These are phyloP conservation scores for Dryas drummondii DNA, from an alignment of 306 rosid species.

Conservation along the genomic window DNA sequence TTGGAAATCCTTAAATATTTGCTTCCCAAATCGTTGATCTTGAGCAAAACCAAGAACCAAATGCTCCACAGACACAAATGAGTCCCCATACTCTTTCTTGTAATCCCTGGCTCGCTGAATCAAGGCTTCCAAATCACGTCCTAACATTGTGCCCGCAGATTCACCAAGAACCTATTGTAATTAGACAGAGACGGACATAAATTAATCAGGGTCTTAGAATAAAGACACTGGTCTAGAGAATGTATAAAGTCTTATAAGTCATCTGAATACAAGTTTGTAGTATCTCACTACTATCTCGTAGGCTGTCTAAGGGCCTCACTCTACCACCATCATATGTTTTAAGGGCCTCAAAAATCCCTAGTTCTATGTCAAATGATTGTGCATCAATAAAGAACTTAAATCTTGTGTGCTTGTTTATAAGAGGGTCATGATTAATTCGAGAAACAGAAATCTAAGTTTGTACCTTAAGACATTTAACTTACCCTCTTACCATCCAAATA, in stretches of 20 bases:
- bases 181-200: slow-evolving; percentile 19
- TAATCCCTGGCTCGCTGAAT: slow-evolving; percentile 83
- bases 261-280: slow-evolving; percentile 8
- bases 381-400: too few species aligned
- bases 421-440: too few species aligned
- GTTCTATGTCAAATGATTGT: too few species aligned
- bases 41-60: slow-evolving; percentile 82
- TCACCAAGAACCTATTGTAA: slow-evolving; percentile 74
- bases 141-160: slow-evolving; percentile 78
- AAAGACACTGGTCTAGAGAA: background rate
- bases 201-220: slow-evolving; percentile 16
- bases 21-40: slow-evolving; percentile 89
- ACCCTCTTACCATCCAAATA: background rate
- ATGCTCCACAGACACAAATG: slow-evolving; percentile 96
- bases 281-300: background rate
- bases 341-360: background rate
- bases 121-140: slow-evolving; percentile 96
- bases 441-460: too few species aligned
- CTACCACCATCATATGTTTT: background rate
- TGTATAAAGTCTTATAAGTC: background rate
- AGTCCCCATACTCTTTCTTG: slow-evolving; percentile 91
- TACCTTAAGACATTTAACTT: background rate
- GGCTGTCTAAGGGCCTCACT: background rate
- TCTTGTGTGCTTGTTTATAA: too few species aligned
- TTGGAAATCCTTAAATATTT: slow-evolving; percentile 77